Percentiles rank a stretch among this genome's conserved stretches.
phyloP scores from a whole-genome alignment of 1,139 yeast species.

The Yamadazyma triangularis region DNA sequence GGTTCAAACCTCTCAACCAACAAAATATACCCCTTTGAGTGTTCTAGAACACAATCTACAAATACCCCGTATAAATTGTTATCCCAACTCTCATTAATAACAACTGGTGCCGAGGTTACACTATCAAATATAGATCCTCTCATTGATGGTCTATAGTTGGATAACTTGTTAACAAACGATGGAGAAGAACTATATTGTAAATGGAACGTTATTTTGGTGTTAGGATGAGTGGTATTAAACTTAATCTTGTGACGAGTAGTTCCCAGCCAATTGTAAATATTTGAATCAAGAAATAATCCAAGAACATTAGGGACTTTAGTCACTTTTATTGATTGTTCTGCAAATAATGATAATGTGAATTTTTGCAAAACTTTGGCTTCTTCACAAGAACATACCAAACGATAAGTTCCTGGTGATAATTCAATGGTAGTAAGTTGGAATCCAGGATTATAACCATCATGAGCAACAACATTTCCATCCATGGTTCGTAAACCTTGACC shows the following conservation, averaged over 20 bases:
- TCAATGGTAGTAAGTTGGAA: not conserved
- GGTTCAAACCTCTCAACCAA: slow-evolving; percentile 47
- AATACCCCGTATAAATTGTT: slow-evolving; percentile 42
- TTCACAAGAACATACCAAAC: slow-evolving; percentile 30
- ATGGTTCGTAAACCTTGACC: too few species aligned
- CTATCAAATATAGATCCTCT: slow-evolving; percentile 42
- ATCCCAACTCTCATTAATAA: slow-evolving; percentile 37
- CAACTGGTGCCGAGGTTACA: slow-evolving; percentile 21
- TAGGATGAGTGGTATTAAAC: slow-evolving; percentile 18
- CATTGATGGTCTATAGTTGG: slow-evolving; percentile 34
- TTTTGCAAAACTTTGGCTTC: slow-evolving; percentile 12
- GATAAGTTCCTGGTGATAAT: slow-evolving; percentile 33
- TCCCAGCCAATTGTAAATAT: slow-evolving; percentile 32
- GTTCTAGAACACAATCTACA: slow-evolving; percentile 25
- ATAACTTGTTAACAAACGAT: slow-evolving; percentile 15
- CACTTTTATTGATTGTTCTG: slow-evolving; percentile 2
- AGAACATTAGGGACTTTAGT: slow-evolving; percentile 21
- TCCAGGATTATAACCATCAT: not conserved
- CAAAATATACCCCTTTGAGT: slow-evolving; percentile 31
- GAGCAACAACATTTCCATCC: slow-evolving; percentile 5
- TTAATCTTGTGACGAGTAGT: slow-evolving; percentile 32
- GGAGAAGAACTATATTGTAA: slow-evolving; percentile 16
- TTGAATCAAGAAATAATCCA: slow-evolving; percentile 31
- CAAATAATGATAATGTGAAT: slow-evolving; percentile 9
- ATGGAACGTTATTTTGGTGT: slow-evolving; percentile 23